Evolutionary conservation across 2,329 filamentous ascomycete genomes (phyloP), one percentile per base, ranked within the genome.

Genomic region (Apiospora saccharicola): DNA sequence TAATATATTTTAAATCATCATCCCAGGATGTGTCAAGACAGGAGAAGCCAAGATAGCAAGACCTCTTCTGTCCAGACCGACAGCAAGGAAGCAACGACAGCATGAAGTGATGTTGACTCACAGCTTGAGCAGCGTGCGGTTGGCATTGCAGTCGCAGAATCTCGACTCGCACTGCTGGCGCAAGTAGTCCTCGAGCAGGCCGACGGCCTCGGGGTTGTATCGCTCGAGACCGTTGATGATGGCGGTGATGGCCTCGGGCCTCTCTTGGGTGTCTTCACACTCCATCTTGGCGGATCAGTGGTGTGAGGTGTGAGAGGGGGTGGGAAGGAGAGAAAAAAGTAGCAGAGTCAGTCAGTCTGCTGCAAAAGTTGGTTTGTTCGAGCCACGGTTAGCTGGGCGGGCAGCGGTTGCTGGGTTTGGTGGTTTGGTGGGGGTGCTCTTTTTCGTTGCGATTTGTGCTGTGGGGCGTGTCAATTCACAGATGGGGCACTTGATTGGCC

Each of bases 151-250:
- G 85, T 99, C 96, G 85, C 94, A 95, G 78, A 93, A 95, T 86
- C 95, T 93, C 84, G 93, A 92, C 85, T 98, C 96, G 88, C 96
- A 99, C 86, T 99, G 96, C 84, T 95, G 92, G 81, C 90, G 89
- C 75, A 99, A 92, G 85, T 99, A 99, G 83, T 94, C 93, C 89
- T 99, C 96, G 84, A 99, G 96, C 77, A 94, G 89, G 75, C 90
- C 90, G 69, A 97, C 97, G 70, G 96, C 98, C 87, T 99, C 96
- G 57, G 96, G 96, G 85, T 99, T 99, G 88, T 99, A 99, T 81
- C 96, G 91, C 85, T 99, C 96, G 76, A 99, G 94, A 78, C 96
- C 96, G 86, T 96, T 98, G 82, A 99, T 94, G 81, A 99, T 98
- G 84, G 87, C 89, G 82, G 94, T 93, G 85, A 99, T 97, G 83